phyloP scores from a whole-genome alignment of 2,329 filamentous ascomycete genomes.

The Monosporascus sp. region DNA sequence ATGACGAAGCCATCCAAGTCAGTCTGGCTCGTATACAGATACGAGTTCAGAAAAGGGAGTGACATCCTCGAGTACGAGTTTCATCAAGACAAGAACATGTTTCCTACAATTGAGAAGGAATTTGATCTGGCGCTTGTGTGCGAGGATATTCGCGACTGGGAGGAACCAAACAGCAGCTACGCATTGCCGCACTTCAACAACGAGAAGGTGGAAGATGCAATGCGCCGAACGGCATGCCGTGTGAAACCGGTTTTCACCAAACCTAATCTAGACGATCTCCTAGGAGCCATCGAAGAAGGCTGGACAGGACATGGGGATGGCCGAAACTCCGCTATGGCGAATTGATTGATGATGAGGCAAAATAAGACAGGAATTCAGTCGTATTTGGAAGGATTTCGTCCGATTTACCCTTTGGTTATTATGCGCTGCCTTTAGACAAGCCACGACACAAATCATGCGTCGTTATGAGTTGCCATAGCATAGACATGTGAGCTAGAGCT shows the following conservation, averaged over 20 bases:
- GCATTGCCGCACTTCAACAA: not conserved
- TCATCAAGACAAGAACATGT: not conserved
- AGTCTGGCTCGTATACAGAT: not conserved
- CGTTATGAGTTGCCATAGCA: too few species aligned
- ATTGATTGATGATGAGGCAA: too few species aligned
- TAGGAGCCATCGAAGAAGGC: not conserved
- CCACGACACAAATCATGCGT: too few species aligned
- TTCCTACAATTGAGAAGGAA: not conserved
- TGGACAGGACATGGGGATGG: not conserved
- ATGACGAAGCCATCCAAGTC: not conserved
- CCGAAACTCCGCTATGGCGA: too few species aligned
- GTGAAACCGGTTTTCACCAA: not conserved
- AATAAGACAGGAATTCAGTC: too few species aligned
- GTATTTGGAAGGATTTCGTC: not conserved
- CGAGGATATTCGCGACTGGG: not conserved
- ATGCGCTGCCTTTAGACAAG: too few species aligned
- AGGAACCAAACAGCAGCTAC: not conserved
- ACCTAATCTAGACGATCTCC: not conserved
- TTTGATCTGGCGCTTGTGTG: not conserved
- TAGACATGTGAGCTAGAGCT: too few species aligned
- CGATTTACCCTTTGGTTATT: too few species aligned
- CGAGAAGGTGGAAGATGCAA: not conserved
- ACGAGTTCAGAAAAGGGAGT: not conserved
- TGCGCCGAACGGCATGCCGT: not conserved
- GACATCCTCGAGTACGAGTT: not conserved